Conservation (phyloP, 345 rosid genomes). For the Acer yangbiense region DNA sequence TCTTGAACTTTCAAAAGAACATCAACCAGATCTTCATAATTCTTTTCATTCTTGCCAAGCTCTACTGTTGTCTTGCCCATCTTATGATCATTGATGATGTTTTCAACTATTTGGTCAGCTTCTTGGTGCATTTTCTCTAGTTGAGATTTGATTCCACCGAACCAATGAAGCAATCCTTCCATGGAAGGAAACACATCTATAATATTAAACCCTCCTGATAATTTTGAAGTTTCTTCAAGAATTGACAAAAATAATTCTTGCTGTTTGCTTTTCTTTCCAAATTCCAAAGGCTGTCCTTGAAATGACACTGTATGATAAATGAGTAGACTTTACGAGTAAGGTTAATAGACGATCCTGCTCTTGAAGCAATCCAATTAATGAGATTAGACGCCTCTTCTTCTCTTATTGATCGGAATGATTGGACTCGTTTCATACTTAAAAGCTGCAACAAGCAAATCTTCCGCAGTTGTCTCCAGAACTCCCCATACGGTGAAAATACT, state of each 20-base stretch:
- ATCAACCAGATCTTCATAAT: no score
- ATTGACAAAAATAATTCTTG: background rate
- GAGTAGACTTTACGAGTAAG: background rate
- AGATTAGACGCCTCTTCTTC: slow-evolving; percentile 16
- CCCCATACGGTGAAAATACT: slow-evolving; percentile 14
- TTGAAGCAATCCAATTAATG: background rate
- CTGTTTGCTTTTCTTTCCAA: background rate
- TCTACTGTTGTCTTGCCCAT: background rate
- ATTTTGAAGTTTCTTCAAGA: background rate
- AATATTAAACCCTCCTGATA: slow-evolving; percentile 5
- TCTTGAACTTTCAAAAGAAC: no score
- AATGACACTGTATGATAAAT: background rate
- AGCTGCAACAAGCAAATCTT: slow-evolving; percentile 4
- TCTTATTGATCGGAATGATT: slow-evolving; percentile 14
- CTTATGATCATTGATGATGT: background rate
- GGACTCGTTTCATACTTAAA: background rate
- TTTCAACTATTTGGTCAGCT: background rate
- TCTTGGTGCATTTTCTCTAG: background rate
- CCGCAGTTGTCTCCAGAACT: slow-evolving; percentile 19
- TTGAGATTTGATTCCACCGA: background rate
- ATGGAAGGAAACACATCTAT: slow-evolving; percentile 33
- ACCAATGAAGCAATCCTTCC: background rate
- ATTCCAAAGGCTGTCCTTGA: slow-evolving; percentile 12
- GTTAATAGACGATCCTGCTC: background rate
- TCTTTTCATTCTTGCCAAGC: no score